Evolutionary conservation across 140 eudicot genomes (phyloP), one percentile per base, ranked within the genome.

Genomic region (Ambrosia hybrid): DNA sequence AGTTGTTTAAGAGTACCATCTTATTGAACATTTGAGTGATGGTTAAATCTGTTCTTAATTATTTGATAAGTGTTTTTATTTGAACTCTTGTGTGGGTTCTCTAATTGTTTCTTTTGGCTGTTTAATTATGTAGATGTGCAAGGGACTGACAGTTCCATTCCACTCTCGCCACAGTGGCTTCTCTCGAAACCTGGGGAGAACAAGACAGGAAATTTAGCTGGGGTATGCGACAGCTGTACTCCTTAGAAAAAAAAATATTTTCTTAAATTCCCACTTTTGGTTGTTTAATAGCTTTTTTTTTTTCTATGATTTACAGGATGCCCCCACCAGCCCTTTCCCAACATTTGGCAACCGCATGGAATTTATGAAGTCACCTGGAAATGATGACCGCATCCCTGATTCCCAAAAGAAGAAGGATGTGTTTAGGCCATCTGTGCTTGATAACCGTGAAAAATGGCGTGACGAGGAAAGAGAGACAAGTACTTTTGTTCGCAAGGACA

Each of bases 121-220:
- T 83, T 80, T 69, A 30, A 39, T 68, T 53, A 16, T 86, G 81
- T 71, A 95, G 99, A 88, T 78, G 73, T 79, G 71, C 88, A 82
- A 51, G 92, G 92, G 52, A 65, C 87, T n/a, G 91, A 91, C 87
- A 86, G 79, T 86, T 55, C 90, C 17, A 86, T 91, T 51, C 97
- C 99, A 58, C 99, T 95, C 76, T 95, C 96, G 65, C 99, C 99
- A 36, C 99, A 95, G 86, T 95, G 99, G 99, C 97, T 91, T 83
- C 95, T 81, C 61, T 85, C 97, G 6, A 95, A 95, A 78, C 83
- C 87, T 6, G 96, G 92, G 84, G 99, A 95, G 75, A 85, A 67
- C 55, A 95, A 91, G 86, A 48, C 85, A 60, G 99, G 89, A 78
- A 64, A 73, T 48, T 51, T 83, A 67, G 48, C 80, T 70, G 96